Base-by-base conservation (phyloP, 2,329 filamentous ascomycete species). In the Cordyceps sp. region DNA sequence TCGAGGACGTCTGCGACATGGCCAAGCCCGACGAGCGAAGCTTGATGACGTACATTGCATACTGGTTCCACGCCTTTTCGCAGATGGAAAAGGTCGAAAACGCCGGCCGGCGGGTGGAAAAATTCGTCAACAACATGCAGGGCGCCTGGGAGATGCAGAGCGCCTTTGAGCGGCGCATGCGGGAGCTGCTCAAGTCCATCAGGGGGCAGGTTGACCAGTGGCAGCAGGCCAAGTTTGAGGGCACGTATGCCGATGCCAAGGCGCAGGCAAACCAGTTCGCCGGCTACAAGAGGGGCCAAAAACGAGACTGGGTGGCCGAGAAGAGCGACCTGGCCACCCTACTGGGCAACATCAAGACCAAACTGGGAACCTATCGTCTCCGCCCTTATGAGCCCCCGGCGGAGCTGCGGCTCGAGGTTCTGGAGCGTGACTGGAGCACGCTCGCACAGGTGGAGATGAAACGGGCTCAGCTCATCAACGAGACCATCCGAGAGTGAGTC, bases 91-190 rank as follows among this genome's bases (percentile, higher is more conserved):
- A 88, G 52, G 90, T 98, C 8, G 90, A 98, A 57, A 98, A 98
- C 51, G 90, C 90, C 4, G 90, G 90, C 5, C 73, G 90, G 38
- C 73, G 90, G 43, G 90, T 98, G 5, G 90, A 98, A 61, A 98
- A 98, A 57, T 98, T 98, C 48, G 82, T 98, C 45, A 84, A 83
- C 51, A 96, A 90, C 54, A 96, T 98, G 90, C 85, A 94, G 51
- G 90, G 90, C 16, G 88, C 90, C 8, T 98, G 90, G 90, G 88
- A 94, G 58, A 98, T 98, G 90, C 86, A 98, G 57, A 93, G 84
- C 50, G 82, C 80, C 20, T 98, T 88, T 51, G 90, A 98, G 62
- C 70, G 79, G 47, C 73, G 90, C 37, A 93, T 96, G 82, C 73
- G 73, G 36, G 82, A 76, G 42, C 65, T 98, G 26, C 62, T 96